phyloP scores from a whole-genome alignment of 2,329 filamentous ascomycete species.

The Exophiala spinifera region DNA sequence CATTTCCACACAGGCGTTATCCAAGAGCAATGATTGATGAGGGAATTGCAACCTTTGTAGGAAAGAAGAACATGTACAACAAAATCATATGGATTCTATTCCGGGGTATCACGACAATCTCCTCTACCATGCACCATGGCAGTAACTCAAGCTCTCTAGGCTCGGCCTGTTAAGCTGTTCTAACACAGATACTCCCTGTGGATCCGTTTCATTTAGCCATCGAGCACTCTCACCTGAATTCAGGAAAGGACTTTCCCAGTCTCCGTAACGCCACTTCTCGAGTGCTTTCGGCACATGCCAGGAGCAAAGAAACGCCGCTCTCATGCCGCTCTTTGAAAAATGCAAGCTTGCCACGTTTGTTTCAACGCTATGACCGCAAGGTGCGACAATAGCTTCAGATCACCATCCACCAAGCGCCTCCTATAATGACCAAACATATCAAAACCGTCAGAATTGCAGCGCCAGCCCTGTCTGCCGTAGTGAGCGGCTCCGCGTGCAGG shows the following conservation, averaged over 20 bases:
- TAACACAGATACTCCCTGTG: not conserved
- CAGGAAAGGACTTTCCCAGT: not conserved
- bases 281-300: not conserved
- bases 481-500: slow-evolving; percentile 29
- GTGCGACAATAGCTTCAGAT: slow-evolving; percentile 2
- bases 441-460: slow-evolving; percentile 36
- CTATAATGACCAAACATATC: slow-evolving; percentile 25
- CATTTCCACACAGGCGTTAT: no score
- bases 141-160: not conserved
- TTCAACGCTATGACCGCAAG: not conserved
- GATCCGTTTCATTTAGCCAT: not conserved
- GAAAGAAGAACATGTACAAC: not conserved
- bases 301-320: not conserved
- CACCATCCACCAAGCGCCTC: slow-evolving; percentile 30
- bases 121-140: not conserved
- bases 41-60: no score
- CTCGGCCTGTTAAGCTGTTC: not conserved
- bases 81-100: not conserved
- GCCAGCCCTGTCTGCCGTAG: slow-evolving; percentile 37
- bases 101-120: not conserved
- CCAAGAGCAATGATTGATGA: no score
- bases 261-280: not conserved
- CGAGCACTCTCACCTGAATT: not conserved
- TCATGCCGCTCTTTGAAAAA: not conserved
- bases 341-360: not conserved